phyloP scores from a whole-genome alignment of 805 yeast genomes.

The Wickerhamiella sergipiensis region DNA sequence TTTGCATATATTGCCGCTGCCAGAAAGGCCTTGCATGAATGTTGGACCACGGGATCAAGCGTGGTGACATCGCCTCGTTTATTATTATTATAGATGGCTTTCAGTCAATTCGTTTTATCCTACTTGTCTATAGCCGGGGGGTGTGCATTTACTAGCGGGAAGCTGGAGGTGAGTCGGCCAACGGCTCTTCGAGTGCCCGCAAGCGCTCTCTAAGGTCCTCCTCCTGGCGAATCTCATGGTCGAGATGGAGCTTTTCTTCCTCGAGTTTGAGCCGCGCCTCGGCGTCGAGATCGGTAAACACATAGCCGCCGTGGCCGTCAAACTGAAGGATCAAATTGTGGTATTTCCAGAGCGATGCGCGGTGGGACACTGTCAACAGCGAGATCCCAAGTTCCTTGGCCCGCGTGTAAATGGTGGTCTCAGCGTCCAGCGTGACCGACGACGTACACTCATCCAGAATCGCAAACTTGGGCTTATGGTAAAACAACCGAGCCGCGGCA shows the following conservation, averaged over 20 bases:
- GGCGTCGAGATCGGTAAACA: conserved; percentile 54
- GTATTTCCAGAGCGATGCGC: conserved; percentile 87
- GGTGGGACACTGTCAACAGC: conserved; percentile 77
- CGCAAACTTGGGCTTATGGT: conserved; percentile 85
- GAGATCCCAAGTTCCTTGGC: conserved; percentile 73
- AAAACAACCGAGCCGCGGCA: conserved; percentile 85
- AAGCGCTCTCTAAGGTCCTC: conserved; percentile 55
- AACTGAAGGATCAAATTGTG: conserved; percentile 73
- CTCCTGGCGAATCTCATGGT: conserved; percentile 55
- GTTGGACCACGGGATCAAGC: not conserved
- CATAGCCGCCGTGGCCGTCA: conserved; percentile 68
- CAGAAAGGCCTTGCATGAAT: conserved; percentile 27
- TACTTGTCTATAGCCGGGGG: no score
- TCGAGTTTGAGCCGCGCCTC: conserved; percentile 58
- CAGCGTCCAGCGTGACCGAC: conserved; percentile 83
- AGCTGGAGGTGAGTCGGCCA: not conserved
- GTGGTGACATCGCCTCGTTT: not conserved
- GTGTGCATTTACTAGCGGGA: no score
- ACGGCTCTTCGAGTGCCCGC: conserved; percentile 28
- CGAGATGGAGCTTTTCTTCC: conserved; percentile 60
- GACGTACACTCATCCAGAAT: conserved; percentile 94
- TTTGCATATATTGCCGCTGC: conserved; percentile 26
- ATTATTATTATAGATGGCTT: not conserved
- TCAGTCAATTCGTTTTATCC: no score
- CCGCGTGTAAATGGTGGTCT: conserved; percentile 72